Conservation (phyloP, 345 rosid species). For the Eucalyptus erythrocorys region DNA sequence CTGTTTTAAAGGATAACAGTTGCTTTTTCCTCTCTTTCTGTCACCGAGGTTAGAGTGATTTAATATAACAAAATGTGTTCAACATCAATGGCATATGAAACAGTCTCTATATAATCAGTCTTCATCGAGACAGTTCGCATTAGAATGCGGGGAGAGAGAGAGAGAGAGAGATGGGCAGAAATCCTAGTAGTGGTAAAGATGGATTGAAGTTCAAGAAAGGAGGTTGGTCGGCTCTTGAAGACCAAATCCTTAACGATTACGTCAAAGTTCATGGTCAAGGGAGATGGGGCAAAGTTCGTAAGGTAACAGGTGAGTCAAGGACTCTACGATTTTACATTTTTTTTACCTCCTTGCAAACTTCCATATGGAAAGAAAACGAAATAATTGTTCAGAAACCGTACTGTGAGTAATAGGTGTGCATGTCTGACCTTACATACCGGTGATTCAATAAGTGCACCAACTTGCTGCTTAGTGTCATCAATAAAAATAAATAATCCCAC, state of each 20-base stretch:
- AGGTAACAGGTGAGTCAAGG: neutral
- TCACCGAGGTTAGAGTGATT: neutral
- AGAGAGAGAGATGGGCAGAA: neutral
- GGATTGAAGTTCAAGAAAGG: neutral
- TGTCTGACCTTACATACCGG: neutral
- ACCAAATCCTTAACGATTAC: neutral
- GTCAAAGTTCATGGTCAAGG: neutral
- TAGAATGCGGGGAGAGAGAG: neutral
- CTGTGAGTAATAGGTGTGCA: neutral
- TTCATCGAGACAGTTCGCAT: neutral
- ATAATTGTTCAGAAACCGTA: neutral
- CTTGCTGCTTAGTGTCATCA: neutral
- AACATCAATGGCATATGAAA: neutral
- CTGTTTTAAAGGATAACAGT: neutral
- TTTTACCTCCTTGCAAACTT: neutral
- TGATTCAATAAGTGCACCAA: neutral
- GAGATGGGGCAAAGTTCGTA: neutral
- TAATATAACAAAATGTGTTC: neutral
- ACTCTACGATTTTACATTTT: neutral
- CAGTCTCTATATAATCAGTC: neutral
- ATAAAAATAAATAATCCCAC: neutral
- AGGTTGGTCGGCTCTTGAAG: neutral
- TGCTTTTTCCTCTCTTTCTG: neutral
- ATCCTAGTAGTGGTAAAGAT: neutral
- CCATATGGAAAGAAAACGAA: neutral